Conservation (phyloP, 1,284 basidiomycete species). For the Malassezia arunalokei region DNA sequence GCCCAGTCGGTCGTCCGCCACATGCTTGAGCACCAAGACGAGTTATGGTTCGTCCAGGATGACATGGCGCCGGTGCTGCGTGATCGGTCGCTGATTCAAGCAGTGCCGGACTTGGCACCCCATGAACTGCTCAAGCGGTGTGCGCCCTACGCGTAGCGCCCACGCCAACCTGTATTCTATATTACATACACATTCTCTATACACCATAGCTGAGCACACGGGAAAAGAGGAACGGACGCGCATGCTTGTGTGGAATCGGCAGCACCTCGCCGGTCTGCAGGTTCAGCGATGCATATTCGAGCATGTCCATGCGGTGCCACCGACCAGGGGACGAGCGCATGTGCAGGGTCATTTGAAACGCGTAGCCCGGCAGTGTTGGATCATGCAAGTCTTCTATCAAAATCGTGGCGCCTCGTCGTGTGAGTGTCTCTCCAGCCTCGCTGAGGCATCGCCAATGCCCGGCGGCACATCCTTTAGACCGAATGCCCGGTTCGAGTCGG, state of each 20-base stretch:
- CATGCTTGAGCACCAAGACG: conserved; percentile 83
- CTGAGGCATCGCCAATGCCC: conserved; percentile 48
- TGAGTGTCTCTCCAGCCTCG: background rate
- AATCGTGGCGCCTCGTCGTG: conserved; percentile 23
- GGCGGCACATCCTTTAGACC: conserved; percentile 58
- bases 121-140: conserved; percentile 39
- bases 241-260: conserved; percentile 64
- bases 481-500: conserved; percentile 59
- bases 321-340: conserved; percentile 57
- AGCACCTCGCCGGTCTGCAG: conserved; percentile 62
- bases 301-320: conserved; percentile 76
- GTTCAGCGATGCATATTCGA: conserved; percentile 56
- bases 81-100: conserved; percentile 37
- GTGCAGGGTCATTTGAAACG: conserved; percentile 70
- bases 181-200: conserved; percentile 3
- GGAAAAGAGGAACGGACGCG: conserved; percentile 82
- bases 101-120: conserved; percentile 32
- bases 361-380: conserved; percentile 53
- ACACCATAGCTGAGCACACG: conserved; percentile 49
- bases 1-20: conserved; percentile 56
- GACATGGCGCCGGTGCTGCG: conserved; percentile 37
- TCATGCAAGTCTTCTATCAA: conserved; percentile 35
- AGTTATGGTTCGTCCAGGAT: conserved; percentile 52
- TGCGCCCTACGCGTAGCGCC: conserved; percentile 28
- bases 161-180: background rate